Conservation (phyloP, 192 early-diverging fungal species). For the Entophlyctis helioformis region DNA sequence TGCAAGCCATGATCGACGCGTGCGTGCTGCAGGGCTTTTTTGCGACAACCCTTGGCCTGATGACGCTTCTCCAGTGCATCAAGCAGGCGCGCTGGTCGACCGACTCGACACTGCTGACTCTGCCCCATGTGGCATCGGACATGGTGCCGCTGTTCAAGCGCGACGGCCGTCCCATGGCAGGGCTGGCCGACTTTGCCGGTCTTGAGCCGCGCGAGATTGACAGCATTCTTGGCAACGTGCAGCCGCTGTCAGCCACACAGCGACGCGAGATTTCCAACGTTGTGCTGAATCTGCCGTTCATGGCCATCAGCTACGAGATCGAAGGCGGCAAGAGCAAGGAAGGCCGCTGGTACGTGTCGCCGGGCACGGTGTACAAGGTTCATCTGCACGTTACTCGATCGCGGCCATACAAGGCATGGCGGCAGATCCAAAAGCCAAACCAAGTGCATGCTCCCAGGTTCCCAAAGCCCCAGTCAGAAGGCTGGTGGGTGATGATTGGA, state of each 20-base stretch:
- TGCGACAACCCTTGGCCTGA: constrained; percentile 50
- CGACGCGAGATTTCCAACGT: constrained; percentile 14
- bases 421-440: not conserved
- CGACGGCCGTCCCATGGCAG: constrained; percentile 1
- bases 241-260: constrained; percentile 4
- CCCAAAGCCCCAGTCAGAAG: constrained; percentile 84
- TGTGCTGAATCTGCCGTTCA: constrained; percentile 15
- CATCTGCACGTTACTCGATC: constrained; percentile 12
- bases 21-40: constrained; percentile 56
- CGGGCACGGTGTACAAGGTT: constrained; percentile 25
- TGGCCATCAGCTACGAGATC: constrained; percentile 12
- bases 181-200: constrained; percentile 5
- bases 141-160: constrained; percentile 3
- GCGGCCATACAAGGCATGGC: constrained; percentile 1
- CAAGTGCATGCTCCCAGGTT: constrained; percentile 74
- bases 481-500: constrained; percentile 84
- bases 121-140: constrained; percentile 38
- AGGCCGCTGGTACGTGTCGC: constrained; percentile 25
- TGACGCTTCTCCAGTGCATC: constrained; percentile 80
- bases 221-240: constrained; percentile 2
- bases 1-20: constrained; percentile 90
- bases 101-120: constrained; percentile 58
- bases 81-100: constrained; percentile 82
- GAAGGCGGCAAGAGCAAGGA: constrained; percentile 13
- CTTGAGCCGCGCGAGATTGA: constrained; percentile 4